Percentiles rank a stretch among this genome's conserved stretches.
phyloP scores from a whole-genome alignment of 495 filamentous ascomycete genomes.

The Friedmanniomyces endolithicus region DNA sequence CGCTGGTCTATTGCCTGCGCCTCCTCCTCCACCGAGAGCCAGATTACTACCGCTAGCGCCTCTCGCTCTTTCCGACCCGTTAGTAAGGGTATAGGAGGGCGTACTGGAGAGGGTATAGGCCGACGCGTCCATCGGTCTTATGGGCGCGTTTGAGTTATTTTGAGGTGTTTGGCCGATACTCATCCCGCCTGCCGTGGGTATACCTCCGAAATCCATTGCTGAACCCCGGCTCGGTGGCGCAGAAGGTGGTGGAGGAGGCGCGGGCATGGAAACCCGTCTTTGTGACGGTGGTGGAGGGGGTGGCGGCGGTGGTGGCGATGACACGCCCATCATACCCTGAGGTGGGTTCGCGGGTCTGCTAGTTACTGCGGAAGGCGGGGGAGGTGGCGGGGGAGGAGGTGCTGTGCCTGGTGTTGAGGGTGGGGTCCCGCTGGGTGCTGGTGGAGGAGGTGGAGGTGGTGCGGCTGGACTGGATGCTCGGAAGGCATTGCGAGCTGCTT shows the following conservation, averaged over 20 bases:
- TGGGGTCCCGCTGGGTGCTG: constrained; percentile 69
- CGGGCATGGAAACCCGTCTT: neutral
- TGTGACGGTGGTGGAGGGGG: constrained; percentile 17
- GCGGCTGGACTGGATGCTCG: constrained; percentile 21
- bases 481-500: constrained; percentile 31
- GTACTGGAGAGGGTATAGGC: constrained; percentile 16
- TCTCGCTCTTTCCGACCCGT: neutral
- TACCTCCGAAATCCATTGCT: neutral
- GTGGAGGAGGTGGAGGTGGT: constrained; percentile 40
- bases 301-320: constrained; percentile 20
- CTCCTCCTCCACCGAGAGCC: constrained; percentile 20
- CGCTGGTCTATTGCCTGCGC: constrained; percentile 21
- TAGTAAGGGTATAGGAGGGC: neutral
- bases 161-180: neutral
- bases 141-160: constrained; percentile 15
- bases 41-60: neutral
- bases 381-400: constrained; percentile 28
- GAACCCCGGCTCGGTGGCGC: constrained; percentile 13
- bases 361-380: constrained; percentile 28
- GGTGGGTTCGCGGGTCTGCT: constrained; percentile 39
- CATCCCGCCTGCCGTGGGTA: constrained; percentile 13
- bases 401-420: constrained; percentile 35
- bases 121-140: constrained; percentile 12
- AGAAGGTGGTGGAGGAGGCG: constrained; percentile 23
- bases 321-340: neutral